Evolutionary conservation across 306 rosid genomes (phyloP).

Genomic region (Argentina anserina): DNA sequence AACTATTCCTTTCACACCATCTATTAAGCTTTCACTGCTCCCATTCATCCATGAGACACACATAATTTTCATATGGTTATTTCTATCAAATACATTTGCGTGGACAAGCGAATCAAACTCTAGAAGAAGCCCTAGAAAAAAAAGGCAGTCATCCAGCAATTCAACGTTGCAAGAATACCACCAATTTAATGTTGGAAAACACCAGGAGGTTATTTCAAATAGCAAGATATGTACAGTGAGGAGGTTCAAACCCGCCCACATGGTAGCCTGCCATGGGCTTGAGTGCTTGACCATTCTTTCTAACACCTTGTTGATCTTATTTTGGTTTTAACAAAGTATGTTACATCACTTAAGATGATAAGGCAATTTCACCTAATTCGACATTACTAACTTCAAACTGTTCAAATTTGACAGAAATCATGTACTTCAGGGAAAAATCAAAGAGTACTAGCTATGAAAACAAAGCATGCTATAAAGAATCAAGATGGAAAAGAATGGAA

Average conservation of each 20-base stretch:
- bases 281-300: not conserved
- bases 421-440: not conserved
- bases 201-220: not conserved
- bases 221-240: not conserved
- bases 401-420: not conserved
- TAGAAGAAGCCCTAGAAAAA: not conserved
- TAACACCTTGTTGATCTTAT: not conserved
- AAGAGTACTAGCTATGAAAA: not conserved
- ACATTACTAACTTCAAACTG: not conserved
- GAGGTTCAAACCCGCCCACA: not conserved
- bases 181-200: not conserved
- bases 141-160: not conserved
- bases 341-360: not conserved
- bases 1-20: not conserved
- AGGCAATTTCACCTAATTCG: not conserved
- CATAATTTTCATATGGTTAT: not conserved
- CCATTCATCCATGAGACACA: not conserved
- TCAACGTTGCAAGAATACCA: not conserved
- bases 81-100: not conserved
- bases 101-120: not conserved
- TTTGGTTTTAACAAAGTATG: not conserved
- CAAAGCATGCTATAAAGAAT: not conserved
- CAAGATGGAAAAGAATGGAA: slow-evolving; percentile 1
- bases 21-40: not conserved
- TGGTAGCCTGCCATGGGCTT: not conserved